Evolutionary conservation across 2,329 filamentous ascomycete genomes (phyloP), one percentile per base, ranked within the genome.

Genomic region (Penicillium sumatraense): DNA sequence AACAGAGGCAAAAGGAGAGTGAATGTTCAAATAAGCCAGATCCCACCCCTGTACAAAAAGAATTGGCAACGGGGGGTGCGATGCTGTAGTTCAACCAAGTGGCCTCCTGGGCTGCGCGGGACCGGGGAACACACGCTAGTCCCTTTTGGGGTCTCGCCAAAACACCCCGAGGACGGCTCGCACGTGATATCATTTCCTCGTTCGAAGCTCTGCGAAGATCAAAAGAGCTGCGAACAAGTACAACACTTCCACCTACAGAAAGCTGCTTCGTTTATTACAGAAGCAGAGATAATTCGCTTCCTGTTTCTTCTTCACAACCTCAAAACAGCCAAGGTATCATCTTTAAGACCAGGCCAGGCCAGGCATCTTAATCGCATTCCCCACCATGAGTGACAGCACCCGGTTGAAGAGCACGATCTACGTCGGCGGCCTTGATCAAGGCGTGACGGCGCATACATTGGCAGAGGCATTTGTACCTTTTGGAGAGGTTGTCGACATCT

Each of bases 381-480:
- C 40, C 71, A 79, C 53, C 56, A 96, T 97, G 90, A 87, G 91
- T 27, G 92, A 97, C 73, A 81, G 88, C 50, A 68, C 89, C 48
- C 87, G 93, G 59, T 88, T 93, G 77, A 97, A 96, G 77, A 87
- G 90, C 42, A 99, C 95, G 10, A 83, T 99, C 59, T 96, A 96
- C 72, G 90, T 99, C 49, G 93, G 93, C 60, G 93, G 93, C 27
- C 85, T 99, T 48, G 88, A 95, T 63, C 86, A 88, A 59, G 82
- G 86, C 49, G 92, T 96, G 55, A 93, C 88, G 11, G 80, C 81
- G 33, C 83, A 86, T 57, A 90, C 88, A 58, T 81, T 99, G 44
- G 88, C 92, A 67, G 91, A 96, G 68, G 93, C 93, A 52, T 99
- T 99, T 78, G 85, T 99, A 54, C 95, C 96, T 0, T 99, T 99